Base-by-base conservation (phyloP, 805 yeast species). In the Danielia reshetovae region DNA sequence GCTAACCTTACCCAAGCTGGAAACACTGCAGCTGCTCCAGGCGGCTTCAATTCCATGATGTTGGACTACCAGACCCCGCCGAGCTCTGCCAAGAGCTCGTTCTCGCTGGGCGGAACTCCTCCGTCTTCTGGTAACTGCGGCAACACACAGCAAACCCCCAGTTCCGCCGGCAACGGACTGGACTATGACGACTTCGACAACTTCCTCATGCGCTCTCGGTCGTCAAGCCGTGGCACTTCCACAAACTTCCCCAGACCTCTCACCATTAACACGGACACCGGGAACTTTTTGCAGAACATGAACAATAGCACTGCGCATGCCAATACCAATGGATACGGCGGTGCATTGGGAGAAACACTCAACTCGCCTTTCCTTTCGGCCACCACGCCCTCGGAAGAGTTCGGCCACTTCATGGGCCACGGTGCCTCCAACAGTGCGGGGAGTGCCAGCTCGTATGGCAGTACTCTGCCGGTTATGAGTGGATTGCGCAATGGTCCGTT, bases 331-430 rank as follows among this genome's bases (percentile, higher is more conserved):
- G 28, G 60, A 56, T 18, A 35, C 35, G 34, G 32, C 30, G 27
- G 34, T 23, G n/a, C n/a, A 6, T 5, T 18, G 11, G 42, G 40
- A 4, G 41, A 43, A 29, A 32, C 60, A 5, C 55, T 66, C 34
- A 68, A 66, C 34, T 62, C 69, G 5, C 73, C 72, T 15, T 67
- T 67, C 40, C 58, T 62, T 55, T 60, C 68, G 10, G 65, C 69
- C 4, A 51, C 59, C 3, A 54, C 59, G 2, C 63, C 62, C 4
- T 46, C 59, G 4, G 70, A 65, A 7, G 70, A 65, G 30, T 56
- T 43, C 32, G 57, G 57, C 10, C 59, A 55, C 39, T 59, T 59
- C 48, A 19, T 19, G 22, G 22, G 9, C 22, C 7, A 19, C 9
- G 33, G 41, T 19, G 22, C 32, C 4, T 45, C 54, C 18, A 43